Base-by-base conservation (phyloP, 768 basidiomycete species). In the Agrocybe pediades region DNA sequence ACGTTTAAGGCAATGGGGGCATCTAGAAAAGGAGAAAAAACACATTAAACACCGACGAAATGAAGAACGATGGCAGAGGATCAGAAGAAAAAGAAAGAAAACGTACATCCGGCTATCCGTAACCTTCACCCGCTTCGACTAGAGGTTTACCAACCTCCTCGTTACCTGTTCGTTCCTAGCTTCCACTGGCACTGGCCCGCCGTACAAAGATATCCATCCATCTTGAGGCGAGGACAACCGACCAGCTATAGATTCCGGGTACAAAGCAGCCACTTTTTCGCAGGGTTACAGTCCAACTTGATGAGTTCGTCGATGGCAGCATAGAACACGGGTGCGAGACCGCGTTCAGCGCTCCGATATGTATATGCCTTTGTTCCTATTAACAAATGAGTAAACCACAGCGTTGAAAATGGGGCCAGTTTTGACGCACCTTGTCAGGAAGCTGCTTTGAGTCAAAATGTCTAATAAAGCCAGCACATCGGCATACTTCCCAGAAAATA, bases 1-100 rank as follows among this genome's bases (percentile, higher is more conserved):
- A 16, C 95, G 84, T 63, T 98, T 98, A 65, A 95, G 91, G 64
- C 96, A 98, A 67, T 95, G 91, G 1, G 95, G 95, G 61, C 95
- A 98, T 71, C 95, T 96, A 58, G 45, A 19, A 17, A 51, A 39
- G 36, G n/a, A n/a, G n/a, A n/a, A n/a, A n/a, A 41, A 20, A n/a
- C 29, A 9, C 50, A 49, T 23, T 51, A 49, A 20, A 41, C 19
- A 9, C 46, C 21, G 44, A 40, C n/a, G 54, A 42, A 36, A 5
- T n/a, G n/a, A n/a, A n/a, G n/a, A n/a, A n/a, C n/a, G n/a, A n/a
- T n/a, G n/a, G n/a, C n/a, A n/a, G n/a, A n/a, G n/a, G n/a, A n/a
- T n/a, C n/a, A n/a, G n/a, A 30, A 44, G 21, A n/a, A 47, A 40
- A 53, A 44, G 13, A 27, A 16, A 16, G 11, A 64, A 66, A 54